Evolutionary conservation across 2,329 filamentous ascomycete species (phyloP), one percentile per base, ranked within the genome.

Genomic region (Paradendryphiella salina): DNA sequence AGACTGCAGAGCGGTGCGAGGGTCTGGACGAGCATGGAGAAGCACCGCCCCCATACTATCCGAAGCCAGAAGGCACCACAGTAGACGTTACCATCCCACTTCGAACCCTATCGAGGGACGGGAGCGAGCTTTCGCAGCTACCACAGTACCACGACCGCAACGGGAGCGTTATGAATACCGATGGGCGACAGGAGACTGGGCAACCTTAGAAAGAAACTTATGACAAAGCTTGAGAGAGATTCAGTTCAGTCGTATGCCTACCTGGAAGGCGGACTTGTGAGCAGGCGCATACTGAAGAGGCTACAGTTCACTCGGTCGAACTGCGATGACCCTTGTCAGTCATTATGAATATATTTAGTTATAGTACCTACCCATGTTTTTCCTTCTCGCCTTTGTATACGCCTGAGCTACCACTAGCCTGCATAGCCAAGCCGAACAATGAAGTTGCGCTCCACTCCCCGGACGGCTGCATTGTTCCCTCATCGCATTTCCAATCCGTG

Each of bases 11-110:
- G 3, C 23, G 23, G 23, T 26, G 79, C 37, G 85, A 87, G 56
- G 85, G 85, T 0, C 69, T 87, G 48, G 80, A 87, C 64, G 84
- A 86, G 72, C 70, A 79, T 35, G 85, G 85, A 21, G 83, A 87
- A 66, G 82, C 84, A 8, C 85, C 85, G 41, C 85, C 85, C 39
- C 83, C 85, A 0, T 88, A 88, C 65, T 75, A 61, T 60, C 74
- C 49, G 0, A 74, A 72, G 52, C 57, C 52, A 18, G 61, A 68
- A 11, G 59, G 47, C 50, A 39, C 61, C 36, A 52, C 54, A 7
- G 18, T 34, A 20, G 10, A 17, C 33, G 31, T 72, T 1, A 29
- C 71, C 7, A 64, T 77, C 31, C 76, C 77, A 3, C 54, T 76
- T 42, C 69, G 72, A 39, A 69, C 73, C 1, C 57, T 78, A 7